Conservation (phyloP, 208 protist genomes). For the Crithidia fasciculata region DNA sequence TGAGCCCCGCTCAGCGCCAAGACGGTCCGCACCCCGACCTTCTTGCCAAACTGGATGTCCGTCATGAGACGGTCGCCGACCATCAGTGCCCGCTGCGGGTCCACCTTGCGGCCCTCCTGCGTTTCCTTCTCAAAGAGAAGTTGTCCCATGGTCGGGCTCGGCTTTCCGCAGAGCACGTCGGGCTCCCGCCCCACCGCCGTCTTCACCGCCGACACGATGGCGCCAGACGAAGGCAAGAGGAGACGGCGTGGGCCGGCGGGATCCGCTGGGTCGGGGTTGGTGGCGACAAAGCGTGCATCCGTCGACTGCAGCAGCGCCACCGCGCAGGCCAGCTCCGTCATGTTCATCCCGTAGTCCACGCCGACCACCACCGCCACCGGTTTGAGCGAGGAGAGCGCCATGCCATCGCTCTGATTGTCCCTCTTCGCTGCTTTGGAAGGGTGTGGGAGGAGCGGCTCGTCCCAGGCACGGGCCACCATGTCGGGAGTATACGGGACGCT, state of each 20-base stretch:
- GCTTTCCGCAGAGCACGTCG: conserved; percentile 66
- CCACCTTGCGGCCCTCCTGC: conserved; percentile 21
- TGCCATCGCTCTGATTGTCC: background rate
- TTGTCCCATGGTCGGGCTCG: conserved; percentile 47
- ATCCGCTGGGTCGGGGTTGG: conserved; percentile 71
- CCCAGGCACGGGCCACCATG: conserved; percentile 39
- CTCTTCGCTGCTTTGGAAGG: conserved; percentile 10
- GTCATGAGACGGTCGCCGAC: conserved; percentile 74
- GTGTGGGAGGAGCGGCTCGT: conserved; percentile 40
- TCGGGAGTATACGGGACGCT: conserved; percentile 36
- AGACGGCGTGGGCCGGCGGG: conserved; percentile 34
- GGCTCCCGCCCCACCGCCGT: conserved; percentile 41
- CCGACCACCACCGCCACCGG: conserved; percentile 64
- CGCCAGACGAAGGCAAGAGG: conserved; percentile 53
- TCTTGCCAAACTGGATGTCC: conserved; percentile 72
- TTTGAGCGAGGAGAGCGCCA: conserved; percentile 55
- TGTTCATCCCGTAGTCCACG: conserved; percentile 64
- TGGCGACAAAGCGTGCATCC: conserved; percentile 50
- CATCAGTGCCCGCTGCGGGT: conserved; percentile 49
- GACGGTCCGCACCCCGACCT: conserved; percentile 43
- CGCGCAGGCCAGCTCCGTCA: conserved; percentile 58
- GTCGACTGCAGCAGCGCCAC: conserved; percentile 38
- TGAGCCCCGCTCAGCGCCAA: conserved; percentile 64
- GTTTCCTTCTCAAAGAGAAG: conserved; percentile 54
- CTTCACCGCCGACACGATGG: conserved; percentile 43